These are phyloP conservation scores for Sinapis alba DNA, from an alignment of 441 rosid genomes.

Conservation along the genomic window DNA sequence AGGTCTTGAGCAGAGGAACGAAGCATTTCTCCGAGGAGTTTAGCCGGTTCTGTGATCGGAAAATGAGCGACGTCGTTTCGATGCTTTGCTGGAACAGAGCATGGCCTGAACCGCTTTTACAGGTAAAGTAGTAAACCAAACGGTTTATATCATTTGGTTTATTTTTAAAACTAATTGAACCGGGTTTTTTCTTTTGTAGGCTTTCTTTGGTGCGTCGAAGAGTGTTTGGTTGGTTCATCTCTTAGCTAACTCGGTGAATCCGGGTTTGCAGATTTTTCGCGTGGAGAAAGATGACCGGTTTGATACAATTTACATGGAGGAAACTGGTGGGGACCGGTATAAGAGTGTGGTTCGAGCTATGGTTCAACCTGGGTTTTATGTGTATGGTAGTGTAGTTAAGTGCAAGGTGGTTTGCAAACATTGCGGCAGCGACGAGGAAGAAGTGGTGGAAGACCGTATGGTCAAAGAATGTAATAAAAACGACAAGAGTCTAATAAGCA, in stretches of 20 bases:
- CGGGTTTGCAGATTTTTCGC: constrained; percentile 70
- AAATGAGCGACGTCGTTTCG: constrained; percentile 91
- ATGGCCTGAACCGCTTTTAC: constrained; percentile 91
- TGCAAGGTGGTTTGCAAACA: constrained; percentile 87
- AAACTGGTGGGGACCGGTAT: constrained; percentile 68
- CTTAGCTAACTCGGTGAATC: constrained; percentile 87
- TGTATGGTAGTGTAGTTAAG: constrained; percentile 77
- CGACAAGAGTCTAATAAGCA: constrained; percentile 35
- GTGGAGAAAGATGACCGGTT: constrained; percentile 65
- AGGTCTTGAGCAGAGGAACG: constrained; percentile 84
- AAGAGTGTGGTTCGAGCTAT: constrained; percentile 69
- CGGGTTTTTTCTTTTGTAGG: constrained; percentile 46
- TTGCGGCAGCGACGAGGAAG: constrained; percentile 36
- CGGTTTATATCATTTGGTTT: constrained; percentile 17
- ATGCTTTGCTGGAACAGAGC: constrained; percentile 92
- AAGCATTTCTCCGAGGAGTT: constrained; percentile 93
- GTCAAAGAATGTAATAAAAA: constrained; percentile 34
- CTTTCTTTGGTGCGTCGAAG: constrained; percentile 86
- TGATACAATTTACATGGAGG: constrained; percentile 88
- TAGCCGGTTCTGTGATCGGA: constrained; percentile 89
- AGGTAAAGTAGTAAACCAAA: constrained; percentile 34
- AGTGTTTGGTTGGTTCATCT: constrained; percentile 87
- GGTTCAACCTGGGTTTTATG: constrained; percentile 96
- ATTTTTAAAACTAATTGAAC: neutral
- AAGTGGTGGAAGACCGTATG: constrained; percentile 31